Conservation (phyloP, 2,329 filamentous ascomycete species). For the Monascus ruber region DNA sequence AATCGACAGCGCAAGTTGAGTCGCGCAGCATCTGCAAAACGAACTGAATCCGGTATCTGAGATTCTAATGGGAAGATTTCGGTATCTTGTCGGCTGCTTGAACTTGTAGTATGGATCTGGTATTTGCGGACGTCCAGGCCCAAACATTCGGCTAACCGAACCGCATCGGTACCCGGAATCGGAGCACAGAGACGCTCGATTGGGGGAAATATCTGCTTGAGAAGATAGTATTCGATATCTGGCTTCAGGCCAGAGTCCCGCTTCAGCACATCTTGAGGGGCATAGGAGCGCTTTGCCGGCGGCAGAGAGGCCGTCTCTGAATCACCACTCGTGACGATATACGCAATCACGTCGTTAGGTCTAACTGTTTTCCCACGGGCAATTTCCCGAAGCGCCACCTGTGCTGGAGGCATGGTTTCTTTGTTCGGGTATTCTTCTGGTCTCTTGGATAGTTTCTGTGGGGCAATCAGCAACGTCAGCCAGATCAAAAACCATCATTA, state of each 20-base stretch:
- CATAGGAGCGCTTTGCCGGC: slow-evolving; percentile 79
- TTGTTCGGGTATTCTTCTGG: slow-evolving; percentile 90
- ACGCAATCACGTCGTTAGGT: slow-evolving; percentile 91
- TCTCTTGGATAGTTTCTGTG: slow-evolving; percentile 75
- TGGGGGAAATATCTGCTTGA: slow-evolving; percentile 96
- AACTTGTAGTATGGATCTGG: slow-evolving; percentile 51
- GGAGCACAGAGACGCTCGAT: slow-evolving; percentile 96
- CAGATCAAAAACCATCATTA: background rate
- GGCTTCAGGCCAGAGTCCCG: slow-evolving; percentile 62
- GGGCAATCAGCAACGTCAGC: slow-evolving; percentile 7
- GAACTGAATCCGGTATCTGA: slow-evolving; percentile 81
- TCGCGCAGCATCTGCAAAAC: slow-evolving; percentile 71
- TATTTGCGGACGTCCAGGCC: slow-evolving; percentile 87
- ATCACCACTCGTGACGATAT: slow-evolving; percentile 67
- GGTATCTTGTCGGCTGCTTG: slow-evolving; percentile 42
- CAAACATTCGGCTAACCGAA: slow-evolving; percentile 81
- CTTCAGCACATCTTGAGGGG: slow-evolving; percentile 74
- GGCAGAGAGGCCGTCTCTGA: slow-evolving; percentile 50
- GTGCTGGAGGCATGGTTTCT: slow-evolving; percentile 91
- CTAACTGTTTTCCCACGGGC: slow-evolving; percentile 78
- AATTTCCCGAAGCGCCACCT: slow-evolving; percentile 82
- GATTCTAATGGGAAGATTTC: slow-evolving; percentile 88
- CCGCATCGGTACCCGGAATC: slow-evolving; percentile 82
- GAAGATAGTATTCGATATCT: slow-evolving; percentile 95
- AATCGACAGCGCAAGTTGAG: slow-evolving; percentile 68